Evolutionary conservation across 176 grass and related monocot species (phyloP).

Genomic region (Microstegium vimineum): DNA sequence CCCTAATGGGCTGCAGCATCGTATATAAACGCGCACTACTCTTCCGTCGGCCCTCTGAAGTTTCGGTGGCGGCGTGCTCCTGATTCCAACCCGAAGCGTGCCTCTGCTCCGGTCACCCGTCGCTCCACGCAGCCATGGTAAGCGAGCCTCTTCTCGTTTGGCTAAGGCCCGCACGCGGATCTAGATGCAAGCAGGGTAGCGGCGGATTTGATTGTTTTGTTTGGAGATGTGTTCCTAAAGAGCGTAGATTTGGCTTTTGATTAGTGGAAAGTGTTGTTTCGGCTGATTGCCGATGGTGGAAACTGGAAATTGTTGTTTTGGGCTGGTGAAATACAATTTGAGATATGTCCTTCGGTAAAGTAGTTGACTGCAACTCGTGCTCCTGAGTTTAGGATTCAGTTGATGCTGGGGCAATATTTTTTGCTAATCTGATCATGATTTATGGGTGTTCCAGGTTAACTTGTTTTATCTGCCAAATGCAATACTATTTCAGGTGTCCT

Average conservation of each 20-base stretch:
- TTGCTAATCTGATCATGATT: not conserved
- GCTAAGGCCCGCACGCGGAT: not conserved
- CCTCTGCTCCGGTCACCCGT: slow-evolving; percentile 2
- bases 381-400: not conserved
- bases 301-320: not conserved
- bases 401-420: too few relatives aligned
- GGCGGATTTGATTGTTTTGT: too few relatives aligned
- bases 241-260: not conserved
- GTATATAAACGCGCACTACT: slow-evolving; percentile 13
- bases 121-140: slow-evolving; percentile 36
- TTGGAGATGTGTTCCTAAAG: not conserved
- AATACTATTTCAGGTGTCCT: not conserved
- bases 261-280: not conserved
- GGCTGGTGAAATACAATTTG: not conserved
- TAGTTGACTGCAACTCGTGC: not conserved
- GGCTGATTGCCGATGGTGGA: too few relatives aligned
- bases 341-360: not conserved
- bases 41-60: not conserved
- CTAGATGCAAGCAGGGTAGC: not conserved
- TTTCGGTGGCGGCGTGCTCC: not conserved
- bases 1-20: slow-evolving; percentile 13
- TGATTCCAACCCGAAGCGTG: not conserved
- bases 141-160: not conserved
- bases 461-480: not conserved
- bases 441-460: not conserved